phyloP scores from a whole-genome alignment of 192 early-diverging fungal species.

The Backusella sp. region DNA sequence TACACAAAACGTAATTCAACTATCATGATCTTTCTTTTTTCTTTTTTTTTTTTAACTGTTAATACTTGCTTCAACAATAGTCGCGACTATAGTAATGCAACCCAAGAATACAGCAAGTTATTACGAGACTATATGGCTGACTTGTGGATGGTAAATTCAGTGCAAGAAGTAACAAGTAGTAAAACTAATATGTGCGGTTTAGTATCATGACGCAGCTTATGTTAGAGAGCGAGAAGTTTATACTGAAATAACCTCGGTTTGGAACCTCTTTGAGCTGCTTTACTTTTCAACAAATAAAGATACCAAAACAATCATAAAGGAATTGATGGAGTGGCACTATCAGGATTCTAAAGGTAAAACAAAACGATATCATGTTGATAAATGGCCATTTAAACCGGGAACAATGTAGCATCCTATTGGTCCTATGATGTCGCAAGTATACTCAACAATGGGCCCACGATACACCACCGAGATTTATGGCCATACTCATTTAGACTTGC shows the following conservation, averaged over 20 bases:
- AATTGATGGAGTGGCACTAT: not conserved
- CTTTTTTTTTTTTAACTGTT: not conserved
- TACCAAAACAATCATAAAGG: not conserved
- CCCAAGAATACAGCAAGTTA: not conserved
- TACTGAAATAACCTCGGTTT: not conserved
- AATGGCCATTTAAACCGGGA: not conserved
- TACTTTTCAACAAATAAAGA: not conserved
- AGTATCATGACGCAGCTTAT: not conserved
- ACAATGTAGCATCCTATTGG: not conserved
- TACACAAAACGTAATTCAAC: not conserved
- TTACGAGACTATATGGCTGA: not conserved
- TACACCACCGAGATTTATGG: constrained; percentile 6
- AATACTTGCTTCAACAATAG: not conserved
- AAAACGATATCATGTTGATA: not conserved
- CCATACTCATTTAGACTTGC: not conserved
- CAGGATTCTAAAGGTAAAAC: not conserved
- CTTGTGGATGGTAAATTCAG: not conserved
- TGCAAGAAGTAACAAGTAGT: not conserved
- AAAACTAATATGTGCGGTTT: not conserved
- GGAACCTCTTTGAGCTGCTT: not conserved
- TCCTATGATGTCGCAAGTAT: not conserved
- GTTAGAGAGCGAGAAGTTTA: not conserved
- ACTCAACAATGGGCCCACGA: not conserved
- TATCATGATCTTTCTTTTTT: not conserved
- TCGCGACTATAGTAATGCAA: not conserved